Evolutionary conservation across 2,329 filamentous ascomycete genomes (phyloP), one percentile per base, ranked within the genome.

Genomic region (Phyllosticta capitalensis): DNA sequence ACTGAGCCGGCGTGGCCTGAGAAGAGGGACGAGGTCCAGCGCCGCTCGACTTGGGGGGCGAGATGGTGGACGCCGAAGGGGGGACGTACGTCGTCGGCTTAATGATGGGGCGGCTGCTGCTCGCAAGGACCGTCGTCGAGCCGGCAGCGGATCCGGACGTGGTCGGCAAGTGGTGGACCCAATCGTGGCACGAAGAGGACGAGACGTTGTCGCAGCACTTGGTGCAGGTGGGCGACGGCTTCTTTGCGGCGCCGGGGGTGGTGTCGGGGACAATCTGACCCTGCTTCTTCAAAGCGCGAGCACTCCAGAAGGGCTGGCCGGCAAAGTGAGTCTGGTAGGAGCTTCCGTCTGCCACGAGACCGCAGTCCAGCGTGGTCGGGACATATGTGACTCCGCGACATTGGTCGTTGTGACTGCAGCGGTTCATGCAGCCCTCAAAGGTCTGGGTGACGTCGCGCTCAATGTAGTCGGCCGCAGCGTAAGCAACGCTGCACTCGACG

Each of bases 151-250:
- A 38, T 10, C 9, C 30, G 10, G 30, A n/a, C 30, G 10, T 14
- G 4, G 30, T 14, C 30, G 9, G 5, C 7, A 14, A 14, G 21
- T 14, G 51, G 51, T 45, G 56, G 20, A 12, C 56, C 52, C 9
- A 52, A 53, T 19, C 50, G 51, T 48, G 56, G 56, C 24, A 51
- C 56, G 2, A 58, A 54, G 56, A 48, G 33, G 21, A 52, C 51
- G 21, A 49, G 51, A 12, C 51, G 51, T 2, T 33, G 56, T 14
- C 30, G 30, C 30, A 38, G 30, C 30, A 38, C 6, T 38, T 38
- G 2, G 30, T 38, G 30, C 30, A 38, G 30, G 1, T 38, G 30
- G 7, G 9, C 30, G 9, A 14, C 10, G 30, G 30, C 30, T 7
- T 33, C 5, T 12, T 4, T 10, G 10, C 30, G 5, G 30, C 10